These are phyloP conservation scores for Russula foetens DNA, from an alignment of 768 basidiomycete genomes.

Conservation along the genomic window DNA sequence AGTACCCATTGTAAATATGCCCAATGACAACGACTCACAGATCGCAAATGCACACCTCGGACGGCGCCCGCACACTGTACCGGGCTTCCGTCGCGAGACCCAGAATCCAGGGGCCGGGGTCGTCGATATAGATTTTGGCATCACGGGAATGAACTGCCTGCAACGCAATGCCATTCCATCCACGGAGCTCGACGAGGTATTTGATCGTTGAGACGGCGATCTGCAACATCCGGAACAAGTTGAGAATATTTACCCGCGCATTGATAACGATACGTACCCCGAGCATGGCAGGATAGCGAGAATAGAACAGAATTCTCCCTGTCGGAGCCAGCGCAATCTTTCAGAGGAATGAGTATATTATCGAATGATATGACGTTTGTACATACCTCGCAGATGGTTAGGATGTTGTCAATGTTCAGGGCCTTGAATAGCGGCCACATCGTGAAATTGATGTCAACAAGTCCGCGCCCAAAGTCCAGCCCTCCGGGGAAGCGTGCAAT, in stretches of 20 bases:
- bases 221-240: slow-evolving; percentile 27
- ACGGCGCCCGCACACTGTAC: slow-evolving; percentile 61
- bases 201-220: slow-evolving; percentile 86
- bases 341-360: background rate
- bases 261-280: slow-evolving; percentile 41
- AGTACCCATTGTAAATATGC: background rate
- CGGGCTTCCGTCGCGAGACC: slow-evolving; percentile 82
- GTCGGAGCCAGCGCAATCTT: slow-evolving; percentile 84
- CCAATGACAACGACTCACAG: slow-evolving; percentile 41
- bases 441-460: slow-evolving; percentile 91
- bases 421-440: slow-evolving; percentile 97
- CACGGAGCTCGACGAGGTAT: slow-evolving; percentile 86
- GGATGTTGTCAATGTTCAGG: slow-evolving; percentile 85
- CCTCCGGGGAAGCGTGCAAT: slow-evolving; percentile 90
- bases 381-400: slow-evolving; percentile 82
- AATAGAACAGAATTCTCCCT: slow-evolving; percentile 81
- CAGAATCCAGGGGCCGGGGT: slow-evolving; percentile 96
- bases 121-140: slow-evolving; percentile 88
- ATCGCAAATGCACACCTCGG: slow-evolving; percentile 85
- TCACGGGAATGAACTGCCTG: slow-evolving; percentile 82
- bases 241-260: background rate
- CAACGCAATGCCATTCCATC: slow-evolving; percentile 86
- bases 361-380: background rate
- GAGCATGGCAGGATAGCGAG: slow-evolving; percentile 85
- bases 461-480: slow-evolving; percentile 82